Evolutionary conservation across 345 rosid species (phyloP), one percentile per base, ranked within the genome.

Genomic region (Dovyalis caffra): DNA sequence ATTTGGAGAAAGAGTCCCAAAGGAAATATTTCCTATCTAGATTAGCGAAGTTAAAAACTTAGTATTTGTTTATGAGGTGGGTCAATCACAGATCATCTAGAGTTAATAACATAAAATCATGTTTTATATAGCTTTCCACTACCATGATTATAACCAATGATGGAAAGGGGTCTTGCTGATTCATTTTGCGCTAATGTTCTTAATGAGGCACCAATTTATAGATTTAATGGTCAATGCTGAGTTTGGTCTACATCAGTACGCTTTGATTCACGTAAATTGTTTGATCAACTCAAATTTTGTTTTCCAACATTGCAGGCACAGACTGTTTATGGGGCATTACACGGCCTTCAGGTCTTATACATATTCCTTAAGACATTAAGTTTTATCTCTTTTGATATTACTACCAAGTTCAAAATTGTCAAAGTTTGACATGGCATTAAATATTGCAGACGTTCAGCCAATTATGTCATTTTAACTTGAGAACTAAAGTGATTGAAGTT

Each of bases 381-480:
- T 29, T 5, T 34, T 64, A 64, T 77, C 5, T 74, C 72, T 33
- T 64, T 57, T 56, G 12, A 66, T 38, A 31, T 62, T 57, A 29
- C 37, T 67, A 38, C 31, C 62, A 29, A 25, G 64, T 66, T 2
- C 29, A 29, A 64, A 70, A 72, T 60, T 69, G 51, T 56, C 60
- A 76, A 26, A 51, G 23, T 5, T 34, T 60, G 51, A 35, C n/a
- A 35, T 79, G 25, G 66, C 57, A 49, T 65, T 14, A 53, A 79
- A 72, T 37, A 72, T 74, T 79, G 86, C 87, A 89, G 96, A 91
- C 96, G 74, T 84, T 91, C 74, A 89, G 93, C 88, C 96, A 91
- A 71, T 73, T 91, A 68, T 91, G 96, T 70, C 72, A 77, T 67
- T 87, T 86, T 83, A 85, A 88, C 81, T 64, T 78, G 51, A 72